Evolutionary conservation across 805 yeast genomes (phyloP).

Genomic region (Cyberlindnera americana): DNA sequence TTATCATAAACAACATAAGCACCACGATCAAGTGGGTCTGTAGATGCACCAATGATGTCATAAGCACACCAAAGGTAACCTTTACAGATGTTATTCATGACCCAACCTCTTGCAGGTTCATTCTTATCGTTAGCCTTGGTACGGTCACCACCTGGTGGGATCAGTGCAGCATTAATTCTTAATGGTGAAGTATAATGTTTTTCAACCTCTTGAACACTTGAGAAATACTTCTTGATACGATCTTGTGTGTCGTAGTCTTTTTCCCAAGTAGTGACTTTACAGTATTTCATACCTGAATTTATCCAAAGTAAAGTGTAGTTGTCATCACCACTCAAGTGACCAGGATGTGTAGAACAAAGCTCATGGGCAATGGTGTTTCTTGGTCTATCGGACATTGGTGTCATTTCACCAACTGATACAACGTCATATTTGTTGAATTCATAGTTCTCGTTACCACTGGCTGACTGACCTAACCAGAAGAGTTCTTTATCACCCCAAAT

Average conservation of each 20-base stretch:
- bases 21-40: slow-evolving; percentile 26
- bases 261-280: slow-evolving; percentile 41
- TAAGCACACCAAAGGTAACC: slow-evolving; percentile 63
- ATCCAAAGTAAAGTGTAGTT: slow-evolving; percentile 52
- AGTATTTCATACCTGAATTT: slow-evolving; percentile 65
- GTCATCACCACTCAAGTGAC: slow-evolving; percentile 51
- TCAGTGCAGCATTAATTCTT: slow-evolving; percentile 41
- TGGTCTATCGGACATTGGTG: slow-evolving; percentile 22
- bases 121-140: slow-evolving; percentile 24
- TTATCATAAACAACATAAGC: slow-evolving; percentile 24
- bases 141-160: slow-evolving; percentile 44
- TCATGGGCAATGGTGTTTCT: slow-evolving; percentile 32
- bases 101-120: slow-evolving; percentile 55
- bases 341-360: slow-evolving; percentile 63
- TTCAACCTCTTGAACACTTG: slow-evolving; percentile 10
- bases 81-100: slow-evolving; percentile 45
- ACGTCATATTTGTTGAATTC: slow-evolving; percentile 37
- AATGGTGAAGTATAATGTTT: slow-evolving; percentile 36
- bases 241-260: slow-evolving; percentile 30
- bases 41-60: slow-evolving; percentile 43
- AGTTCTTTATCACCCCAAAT: slow-evolving; percentile 83
- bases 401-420: slow-evolving; percentile 35
- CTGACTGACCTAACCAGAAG: slow-evolving; percentile 65
- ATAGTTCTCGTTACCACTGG: slow-evolving; percentile 36
- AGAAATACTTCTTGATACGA: slow-evolving; percentile 25